Conservation (phyloP, 306 rosid genomes). For the Ziziphus jujuba region DNA sequence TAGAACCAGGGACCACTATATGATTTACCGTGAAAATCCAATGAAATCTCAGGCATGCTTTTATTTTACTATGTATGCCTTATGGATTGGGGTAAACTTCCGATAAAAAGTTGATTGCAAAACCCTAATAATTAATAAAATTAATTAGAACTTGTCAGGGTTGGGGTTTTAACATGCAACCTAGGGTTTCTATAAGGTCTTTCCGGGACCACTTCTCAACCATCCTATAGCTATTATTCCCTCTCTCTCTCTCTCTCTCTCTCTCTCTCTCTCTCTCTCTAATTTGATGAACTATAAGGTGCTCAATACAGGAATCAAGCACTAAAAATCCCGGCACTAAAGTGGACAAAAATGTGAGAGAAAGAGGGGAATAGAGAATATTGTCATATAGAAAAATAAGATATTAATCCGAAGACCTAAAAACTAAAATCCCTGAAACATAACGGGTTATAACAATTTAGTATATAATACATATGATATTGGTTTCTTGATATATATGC, state of each 20-base stretch:
- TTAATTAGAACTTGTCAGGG: slow-evolving; percentile 38
- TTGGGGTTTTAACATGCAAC: slow-evolving; percentile 39
- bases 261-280: not conserved
- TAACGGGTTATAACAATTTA: too few species aligned
- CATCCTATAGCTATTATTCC: slow-evolving; percentile 13
- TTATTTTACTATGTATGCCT: slow-evolving; percentile 31
- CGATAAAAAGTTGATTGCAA: slow-evolving; percentile 26
- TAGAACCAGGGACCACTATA: slow-evolving; percentile 63
- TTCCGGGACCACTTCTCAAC: slow-evolving; percentile 83
- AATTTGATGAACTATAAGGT: not conserved
- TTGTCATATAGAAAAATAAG: too few species aligned
- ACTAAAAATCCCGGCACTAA: not conserved
- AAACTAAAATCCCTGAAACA: too few species aligned
- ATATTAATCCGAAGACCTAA: too few species aligned
- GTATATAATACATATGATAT: too few species aligned
- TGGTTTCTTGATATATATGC: too few species aligned
- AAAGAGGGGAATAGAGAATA: too few species aligned
- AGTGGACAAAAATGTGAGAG: too few species aligned
- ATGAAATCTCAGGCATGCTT: slow-evolving; percentile 66
- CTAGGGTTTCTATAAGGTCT: slow-evolving; percentile 20
- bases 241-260: not conserved
- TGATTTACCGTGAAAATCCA: slow-evolving; percentile 50
- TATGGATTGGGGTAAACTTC: slow-evolving; percentile 27
- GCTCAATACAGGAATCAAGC: not conserved
- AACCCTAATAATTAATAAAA: slow-evolving; percentile 5